A percentile compares a stretch with the other conserved stretches of the same genome.
Evolutionary conservation across 176 grass and related monocot genomes (phyloP).

Genomic region (Cenchrus americanus): DNA sequence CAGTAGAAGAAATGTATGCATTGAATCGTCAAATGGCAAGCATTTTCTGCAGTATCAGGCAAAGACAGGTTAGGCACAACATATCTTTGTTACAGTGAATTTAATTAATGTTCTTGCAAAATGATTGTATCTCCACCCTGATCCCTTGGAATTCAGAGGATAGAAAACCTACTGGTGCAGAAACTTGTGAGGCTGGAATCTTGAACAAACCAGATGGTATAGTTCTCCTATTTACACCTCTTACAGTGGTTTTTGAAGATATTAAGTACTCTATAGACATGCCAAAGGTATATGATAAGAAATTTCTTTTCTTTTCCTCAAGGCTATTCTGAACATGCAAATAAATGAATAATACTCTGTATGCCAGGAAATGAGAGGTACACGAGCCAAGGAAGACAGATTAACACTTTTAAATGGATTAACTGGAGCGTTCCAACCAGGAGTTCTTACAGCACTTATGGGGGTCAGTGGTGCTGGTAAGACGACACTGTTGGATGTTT

Average conservation of each 20-base stretch:
- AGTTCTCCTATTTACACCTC: conserved; percentile 61
- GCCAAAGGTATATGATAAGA: conserved; percentile 46
- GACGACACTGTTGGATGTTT: conserved; percentile 69
- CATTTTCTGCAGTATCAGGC: not conserved
- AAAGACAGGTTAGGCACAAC: conserved; percentile 1
- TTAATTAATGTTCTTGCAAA: not conserved
- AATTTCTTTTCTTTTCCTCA: not conserved
- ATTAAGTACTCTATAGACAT: conserved; percentile 67
- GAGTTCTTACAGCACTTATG: conserved; percentile 66
- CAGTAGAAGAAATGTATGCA: conserved; percentile 41
- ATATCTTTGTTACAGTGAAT: not conserved
- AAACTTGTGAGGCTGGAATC: conserved; percentile 10
- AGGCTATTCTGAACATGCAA: not conserved
- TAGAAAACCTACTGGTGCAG: conserved; percentile 1
- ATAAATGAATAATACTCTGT: not conserved
- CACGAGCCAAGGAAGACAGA: conserved; percentile 43
- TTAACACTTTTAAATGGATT: conserved; percentile 56
- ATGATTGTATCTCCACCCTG: not conserved
- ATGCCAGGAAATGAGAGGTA: conserved; percentile 56
- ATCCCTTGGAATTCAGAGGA: conserved; percentile 30
- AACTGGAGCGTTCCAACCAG: conserved; percentile 58
- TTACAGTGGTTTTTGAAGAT: conserved; percentile 53
- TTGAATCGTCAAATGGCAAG: conserved; percentile 7
- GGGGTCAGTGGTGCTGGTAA: conserved; percentile 69
- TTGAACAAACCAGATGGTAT: conserved; percentile 44